These are phyloP conservation scores for Clonostachys solani DNA, from an alignment of 2,329 filamentous ascomycete genomes.

Conservation along the genomic window DNA sequence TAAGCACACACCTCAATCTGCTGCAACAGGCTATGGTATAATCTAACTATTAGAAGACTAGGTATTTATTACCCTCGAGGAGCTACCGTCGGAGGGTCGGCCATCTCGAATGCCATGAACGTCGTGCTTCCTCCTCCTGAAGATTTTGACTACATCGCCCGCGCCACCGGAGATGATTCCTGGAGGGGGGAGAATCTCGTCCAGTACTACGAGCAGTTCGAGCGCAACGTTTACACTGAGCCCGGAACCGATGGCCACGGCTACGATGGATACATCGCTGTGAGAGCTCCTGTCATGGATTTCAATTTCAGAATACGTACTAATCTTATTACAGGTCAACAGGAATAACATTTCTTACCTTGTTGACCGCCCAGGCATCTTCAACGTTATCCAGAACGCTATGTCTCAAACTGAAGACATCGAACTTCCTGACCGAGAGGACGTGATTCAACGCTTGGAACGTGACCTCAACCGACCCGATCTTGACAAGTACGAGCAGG, in stretches of 20 bases:
- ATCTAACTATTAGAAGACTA: slow-evolving; percentile 8
- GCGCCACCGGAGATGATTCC: not conserved
- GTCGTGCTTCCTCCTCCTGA: slow-evolving; percentile 28
- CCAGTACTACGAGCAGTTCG: slow-evolving; percentile 13
- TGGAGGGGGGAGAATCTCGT: slow-evolving; percentile 8
- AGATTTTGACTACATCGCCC: slow-evolving; percentile 20
- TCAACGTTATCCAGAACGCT: too few species aligned
- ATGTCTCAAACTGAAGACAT: too few species aligned
- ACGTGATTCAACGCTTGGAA: slow-evolving; percentile 9
- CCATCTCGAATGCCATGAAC: slow-evolving; percentile 28
- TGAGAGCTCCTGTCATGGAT: slow-evolving; percentile 1
- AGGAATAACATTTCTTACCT: slow-evolving; percentile 12
- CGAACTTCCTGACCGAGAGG: not conserved
- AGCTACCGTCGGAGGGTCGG: slow-evolving; percentile 35
- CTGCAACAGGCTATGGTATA: too few species aligned
- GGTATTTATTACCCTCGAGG: slow-evolving; percentile 39
- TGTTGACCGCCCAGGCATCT: slow-evolving; percentile 1
- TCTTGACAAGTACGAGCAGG: slow-evolving; percentile 7
- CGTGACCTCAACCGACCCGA: slow-evolving; percentile 10
- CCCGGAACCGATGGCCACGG: slow-evolving; percentile 13
- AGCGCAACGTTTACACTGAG: slow-evolving; percentile 15
- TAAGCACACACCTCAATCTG: slow-evolving; percentile 1
- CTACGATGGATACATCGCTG: slow-evolving; percentile 20
- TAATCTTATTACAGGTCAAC: slow-evolving; percentile 6
- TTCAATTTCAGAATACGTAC: not conserved